Conservation (phyloP, 257 asterid species). For the Fraxinus excelsior region DNA sequence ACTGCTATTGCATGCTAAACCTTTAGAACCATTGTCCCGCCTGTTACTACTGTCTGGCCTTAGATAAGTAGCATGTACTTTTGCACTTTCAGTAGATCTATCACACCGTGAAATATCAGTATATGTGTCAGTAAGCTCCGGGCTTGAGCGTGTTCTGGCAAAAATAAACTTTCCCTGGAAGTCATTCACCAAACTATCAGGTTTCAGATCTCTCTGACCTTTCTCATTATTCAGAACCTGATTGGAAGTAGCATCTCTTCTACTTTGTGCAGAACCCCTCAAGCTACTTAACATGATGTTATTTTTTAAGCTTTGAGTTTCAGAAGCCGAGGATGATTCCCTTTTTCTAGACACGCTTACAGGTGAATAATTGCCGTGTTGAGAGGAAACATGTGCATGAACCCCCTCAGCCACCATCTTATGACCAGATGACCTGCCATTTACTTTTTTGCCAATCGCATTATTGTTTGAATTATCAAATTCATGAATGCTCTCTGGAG, state of each 20-base stretch:
- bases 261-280: slow-evolving; percentile 40
- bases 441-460: slow-evolving; percentile 38
- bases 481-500: slow-evolving; percentile 43
- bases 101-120: slow-evolving; percentile 40
- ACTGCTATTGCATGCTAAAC: slow-evolving; percentile 48
- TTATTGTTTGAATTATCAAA: slow-evolving; percentile 41
- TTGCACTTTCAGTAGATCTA: slow-evolving; percentile 52
- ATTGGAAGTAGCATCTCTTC: slow-evolving; percentile 42
- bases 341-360: slow-evolving; percentile 35
- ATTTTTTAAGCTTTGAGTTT: slow-evolving; percentile 48
- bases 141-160: slow-evolving; percentile 90
- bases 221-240: slow-evolving; percentile 48
- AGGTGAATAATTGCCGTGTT: slow-evolving; percentile 37
- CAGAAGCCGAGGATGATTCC: slow-evolving; percentile 48
- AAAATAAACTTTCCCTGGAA: slow-evolving; percentile 60
- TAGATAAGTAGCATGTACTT: slow-evolving; percentile 38
- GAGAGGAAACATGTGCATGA: slow-evolving; percentile 40
- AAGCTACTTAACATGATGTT: slow-evolving; percentile 45
- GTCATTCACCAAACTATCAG: slow-evolving; percentile 58
- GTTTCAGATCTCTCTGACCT: slow-evolving; percentile 52
- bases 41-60: slow-evolving; percentile 48
- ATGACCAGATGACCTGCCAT: slow-evolving; percentile 35
- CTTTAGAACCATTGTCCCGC: slow-evolving; percentile 55
- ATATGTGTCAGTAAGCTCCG: slow-evolving; percentile 84
- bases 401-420: slow-evolving; percentile 39